Evolutionary conservation across 176 grass and related monocot genomes (phyloP).

Genomic region (Lolium rigidum): DNA sequence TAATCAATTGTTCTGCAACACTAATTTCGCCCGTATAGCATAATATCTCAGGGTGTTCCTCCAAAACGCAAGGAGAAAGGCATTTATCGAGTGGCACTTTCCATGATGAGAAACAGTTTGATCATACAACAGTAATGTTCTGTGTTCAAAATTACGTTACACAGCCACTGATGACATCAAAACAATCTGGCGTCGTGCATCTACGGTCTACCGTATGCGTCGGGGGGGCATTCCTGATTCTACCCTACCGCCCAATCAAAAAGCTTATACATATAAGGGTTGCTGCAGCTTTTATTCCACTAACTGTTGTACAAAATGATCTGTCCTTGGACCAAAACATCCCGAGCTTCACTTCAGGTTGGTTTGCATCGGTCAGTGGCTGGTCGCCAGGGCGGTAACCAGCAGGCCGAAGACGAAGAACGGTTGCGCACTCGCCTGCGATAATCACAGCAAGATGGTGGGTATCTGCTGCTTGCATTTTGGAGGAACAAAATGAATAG

Average conservation of each 20-base stretch:
- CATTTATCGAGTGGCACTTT: no score
- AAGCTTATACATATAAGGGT: neutral
- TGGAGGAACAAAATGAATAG: neutral
- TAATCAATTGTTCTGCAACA: no score
- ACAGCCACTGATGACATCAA: neutral
- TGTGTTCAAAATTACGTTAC: constrained; percentile 1
- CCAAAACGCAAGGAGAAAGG: no score
- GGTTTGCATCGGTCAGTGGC: constrained; percentile 20
- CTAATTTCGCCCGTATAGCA: no score
- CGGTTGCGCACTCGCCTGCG: constrained; percentile 71
- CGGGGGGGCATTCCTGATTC: neutral
- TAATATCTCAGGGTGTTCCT: no score
- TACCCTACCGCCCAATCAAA: constrained; percentile 7
- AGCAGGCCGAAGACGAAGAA: constrained; percentile 77
- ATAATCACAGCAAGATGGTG: neutral
- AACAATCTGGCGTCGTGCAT: neutral
- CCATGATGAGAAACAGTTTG: no score
- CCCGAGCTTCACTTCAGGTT: neutral
- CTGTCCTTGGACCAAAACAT: neutral
- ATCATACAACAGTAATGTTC: neutral
- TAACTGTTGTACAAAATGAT: neutral
- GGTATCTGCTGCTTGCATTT: neutral
- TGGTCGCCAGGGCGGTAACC: constrained; percentile 69
- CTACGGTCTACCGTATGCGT: neutral
- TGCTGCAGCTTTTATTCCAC: constrained; percentile 22